These are phyloP conservation scores for Penicillium psychrosexuale DNA, from an alignment of 2,329 filamentous ascomycete species.

Conservation along the genomic window DNA sequence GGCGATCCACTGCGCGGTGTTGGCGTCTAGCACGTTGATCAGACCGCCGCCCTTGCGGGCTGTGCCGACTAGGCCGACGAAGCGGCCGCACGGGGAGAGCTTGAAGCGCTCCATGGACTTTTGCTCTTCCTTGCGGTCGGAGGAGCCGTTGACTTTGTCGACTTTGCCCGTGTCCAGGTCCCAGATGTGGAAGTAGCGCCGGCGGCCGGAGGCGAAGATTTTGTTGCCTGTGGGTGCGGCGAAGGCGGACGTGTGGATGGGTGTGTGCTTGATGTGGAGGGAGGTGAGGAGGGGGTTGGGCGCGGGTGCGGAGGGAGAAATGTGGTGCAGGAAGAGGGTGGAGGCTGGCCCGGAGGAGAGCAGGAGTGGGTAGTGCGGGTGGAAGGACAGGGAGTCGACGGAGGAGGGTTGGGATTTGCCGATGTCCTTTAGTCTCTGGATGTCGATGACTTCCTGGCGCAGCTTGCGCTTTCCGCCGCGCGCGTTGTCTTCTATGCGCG, in stretches of 20 bases:
- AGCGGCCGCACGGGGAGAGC: conserved; percentile 78
- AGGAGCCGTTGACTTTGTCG: conserved; percentile 75
- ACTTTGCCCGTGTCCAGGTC: conserved; percentile 77
- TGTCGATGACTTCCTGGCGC: conserved; percentile 82
- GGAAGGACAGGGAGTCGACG: conserved; percentile 82
- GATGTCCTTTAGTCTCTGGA: conserved; percentile 84
- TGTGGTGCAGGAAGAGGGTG: conserved; percentile 83
- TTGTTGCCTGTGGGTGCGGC: conserved; percentile 67
- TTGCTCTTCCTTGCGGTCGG: conserved; percentile 70
- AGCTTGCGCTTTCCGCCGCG: conserved; percentile 65
- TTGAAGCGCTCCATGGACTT: conserved; percentile 88
- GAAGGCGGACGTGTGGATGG: conserved; percentile 82
- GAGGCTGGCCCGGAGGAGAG: conserved; percentile 84
- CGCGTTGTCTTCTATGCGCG: conserved; percentile 48
- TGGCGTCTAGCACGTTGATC: conserved; percentile 77
- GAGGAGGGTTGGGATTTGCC: conserved; percentile 72
- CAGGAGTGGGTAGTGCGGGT: conserved; percentile 82
- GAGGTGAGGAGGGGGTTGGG: conserved; percentile 89
- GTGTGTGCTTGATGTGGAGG: conserved; percentile 77
- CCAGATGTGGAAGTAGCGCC: conserved; percentile 93
- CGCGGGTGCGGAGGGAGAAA: conserved; percentile 70
- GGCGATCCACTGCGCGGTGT: conserved; percentile 81
- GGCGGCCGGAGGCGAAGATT: conserved; percentile 83
- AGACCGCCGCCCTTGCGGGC: conserved; percentile 81
- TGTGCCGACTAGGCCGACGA: conserved; percentile 78